Conservation (phyloP, 768 basidiomycete species). For the Russula sp. region DNA sequence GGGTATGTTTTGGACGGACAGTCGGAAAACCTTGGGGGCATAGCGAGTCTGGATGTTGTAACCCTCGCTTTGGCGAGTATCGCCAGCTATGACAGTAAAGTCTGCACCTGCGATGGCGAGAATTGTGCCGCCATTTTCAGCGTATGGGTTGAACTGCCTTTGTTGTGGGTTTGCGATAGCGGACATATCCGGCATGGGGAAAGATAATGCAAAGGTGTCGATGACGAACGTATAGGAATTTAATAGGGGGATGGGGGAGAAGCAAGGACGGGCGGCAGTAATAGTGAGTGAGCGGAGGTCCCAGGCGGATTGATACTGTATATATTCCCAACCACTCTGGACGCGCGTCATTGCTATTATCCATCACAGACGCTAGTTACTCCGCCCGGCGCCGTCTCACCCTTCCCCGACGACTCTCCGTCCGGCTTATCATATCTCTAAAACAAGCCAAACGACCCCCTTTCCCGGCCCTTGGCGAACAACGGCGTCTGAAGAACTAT, state of each 20-base stretch:
- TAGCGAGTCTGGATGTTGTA: constrained; percentile 97
- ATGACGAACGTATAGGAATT: background rate
- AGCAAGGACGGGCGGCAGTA: background rate
- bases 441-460: background rate
- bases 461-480: constrained; percentile 3
- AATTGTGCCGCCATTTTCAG: constrained; percentile 93
- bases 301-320: background rate
- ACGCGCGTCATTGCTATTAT: constrained; percentile 17
- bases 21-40: constrained; percentile 88
- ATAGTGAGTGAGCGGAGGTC: background rate
- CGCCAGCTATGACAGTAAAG: constrained; percentile 92
- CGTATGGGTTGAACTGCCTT: constrained; percentile 80
- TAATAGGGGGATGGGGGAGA: background rate
- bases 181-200: constrained; percentile 23
- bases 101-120: constrained; percentile 91
- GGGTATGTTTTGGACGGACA: constrained; percentile 51
- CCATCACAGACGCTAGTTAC: background rate
- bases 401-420: constrained; percentile 14
- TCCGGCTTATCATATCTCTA: constrained; percentile 9
- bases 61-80: constrained; percentile 96
- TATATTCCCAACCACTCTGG: background rate
- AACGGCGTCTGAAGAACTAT: background rate
- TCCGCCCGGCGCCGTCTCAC: background rate
- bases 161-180: constrained; percentile 37
- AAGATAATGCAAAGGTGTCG: background rate